Percentiles rank a stretch among this genome's conserved stretches.
phyloP scores from a whole-genome alignment of 2,329 filamentous ascomycete genomes.

The Clarireedia sp. region DNA sequence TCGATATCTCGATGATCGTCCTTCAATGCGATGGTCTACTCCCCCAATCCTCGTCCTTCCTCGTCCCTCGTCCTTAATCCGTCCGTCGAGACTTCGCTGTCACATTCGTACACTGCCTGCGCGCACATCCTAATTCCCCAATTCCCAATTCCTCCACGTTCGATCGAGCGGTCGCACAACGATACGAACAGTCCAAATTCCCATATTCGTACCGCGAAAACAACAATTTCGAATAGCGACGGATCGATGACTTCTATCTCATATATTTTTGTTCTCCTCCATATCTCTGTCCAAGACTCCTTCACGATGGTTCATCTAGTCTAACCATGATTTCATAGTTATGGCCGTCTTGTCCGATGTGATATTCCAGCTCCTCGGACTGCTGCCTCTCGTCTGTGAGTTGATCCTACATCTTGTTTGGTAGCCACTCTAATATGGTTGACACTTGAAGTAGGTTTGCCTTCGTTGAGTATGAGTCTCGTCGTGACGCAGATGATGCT shows the following conservation, averaged over 20 bases:
- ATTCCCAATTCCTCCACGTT: conserved; percentile 21
- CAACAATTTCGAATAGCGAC: conserved; percentile 18
- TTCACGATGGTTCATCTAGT: conserved; percentile 11
- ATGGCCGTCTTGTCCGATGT: conserved; percentile 94
- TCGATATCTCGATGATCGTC: conserved; percentile 39
- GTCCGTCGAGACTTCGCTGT: conserved; percentile 36
- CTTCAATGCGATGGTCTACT: conserved; percentile 32
- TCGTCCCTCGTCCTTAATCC: conserved; percentile 20
- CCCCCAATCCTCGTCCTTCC: conserved; percentile 21
- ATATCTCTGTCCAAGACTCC: conserved; percentile 19
- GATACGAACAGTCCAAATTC: conserved; percentile 25
- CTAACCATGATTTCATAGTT: conserved; percentile 48
- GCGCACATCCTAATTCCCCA: conserved; percentile 31
- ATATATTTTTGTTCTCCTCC: conserved; percentile 21
- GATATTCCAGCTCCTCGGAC: conserved; percentile 96
- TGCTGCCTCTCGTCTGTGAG: conserved; percentile 90
- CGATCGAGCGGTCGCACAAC: conserved; percentile 34
- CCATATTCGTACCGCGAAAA: conserved; percentile 22
- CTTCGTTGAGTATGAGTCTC: conserved; percentile 98
- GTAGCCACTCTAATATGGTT: conserved; percentile 28
- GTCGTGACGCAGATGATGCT: conserved; percentile 95
- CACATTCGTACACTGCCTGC: conserved; percentile 36
- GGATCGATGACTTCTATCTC: conserved; percentile 23
- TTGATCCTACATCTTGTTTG: conserved; percentile 28
- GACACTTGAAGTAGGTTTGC: conserved; percentile 61